Conservation (phyloP, 495 filamentous ascomycete species). For the Daldinia childiae region DNA sequence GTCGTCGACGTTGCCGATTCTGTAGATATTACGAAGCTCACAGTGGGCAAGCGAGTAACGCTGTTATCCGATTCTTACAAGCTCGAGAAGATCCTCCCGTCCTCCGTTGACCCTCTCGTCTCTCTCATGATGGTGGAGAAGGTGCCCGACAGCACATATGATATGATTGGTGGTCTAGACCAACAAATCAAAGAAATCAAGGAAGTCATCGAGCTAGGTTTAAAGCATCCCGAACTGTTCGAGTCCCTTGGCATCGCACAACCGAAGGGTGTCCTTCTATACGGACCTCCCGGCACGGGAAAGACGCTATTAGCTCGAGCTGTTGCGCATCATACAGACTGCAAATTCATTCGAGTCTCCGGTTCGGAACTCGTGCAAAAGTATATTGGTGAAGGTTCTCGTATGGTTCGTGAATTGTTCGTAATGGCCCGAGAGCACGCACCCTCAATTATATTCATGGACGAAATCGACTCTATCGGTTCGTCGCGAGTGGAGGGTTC, state of each 20-base stretch:
- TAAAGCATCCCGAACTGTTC: constrained; percentile 98
- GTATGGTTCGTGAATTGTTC: constrained; percentile 99
- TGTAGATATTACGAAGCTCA: constrained; percentile 95
- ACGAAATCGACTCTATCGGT: constrained; percentile 99
- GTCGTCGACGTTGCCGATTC: constrained; percentile 96
- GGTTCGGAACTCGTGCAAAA: constrained; percentile 98
- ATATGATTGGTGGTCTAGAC: constrained; percentile 99
- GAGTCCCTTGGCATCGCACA: constrained; percentile 98
- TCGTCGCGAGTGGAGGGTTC: constrained; percentile 95
- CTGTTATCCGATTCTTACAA: constrained; percentile 96
- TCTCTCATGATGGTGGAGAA: constrained; percentile 99
- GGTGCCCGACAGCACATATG: constrained; percentile 98
- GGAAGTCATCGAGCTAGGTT: constrained; percentile 97
- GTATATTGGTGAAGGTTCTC: constrained; percentile 97
- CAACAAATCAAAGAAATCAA: constrained; percentile 99
- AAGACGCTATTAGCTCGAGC: constrained; percentile 96
- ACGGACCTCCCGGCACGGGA: constrained; percentile 95
- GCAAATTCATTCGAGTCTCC: constrained; percentile 97
- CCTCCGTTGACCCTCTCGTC: constrained; percentile 95
- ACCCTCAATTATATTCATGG: constrained; percentile 99
- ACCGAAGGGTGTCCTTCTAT: constrained; percentile 96
- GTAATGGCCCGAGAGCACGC: constrained; percentile 99
- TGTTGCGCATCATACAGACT: constrained; percentile 97
- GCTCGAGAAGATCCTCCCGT: constrained; percentile 96
- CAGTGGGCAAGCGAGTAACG: constrained; percentile 95